Evolutionary conservation across 306 rosid species (phyloP), one percentile per base, ranked within the genome.

Genomic region (Castanopsis chinensis): DNA sequence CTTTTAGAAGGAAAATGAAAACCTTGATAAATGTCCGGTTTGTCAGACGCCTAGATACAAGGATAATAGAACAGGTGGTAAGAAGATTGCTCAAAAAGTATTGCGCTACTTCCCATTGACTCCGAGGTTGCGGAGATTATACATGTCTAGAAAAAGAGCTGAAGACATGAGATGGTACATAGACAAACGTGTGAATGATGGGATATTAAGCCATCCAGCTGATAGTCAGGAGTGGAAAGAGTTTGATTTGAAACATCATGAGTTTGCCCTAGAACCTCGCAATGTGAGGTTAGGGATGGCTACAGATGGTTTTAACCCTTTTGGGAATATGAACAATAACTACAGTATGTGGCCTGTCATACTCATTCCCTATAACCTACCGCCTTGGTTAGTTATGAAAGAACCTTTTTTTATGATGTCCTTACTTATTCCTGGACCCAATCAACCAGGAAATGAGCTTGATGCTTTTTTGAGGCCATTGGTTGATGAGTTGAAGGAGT

Each of bases 221-320:
- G 25, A 76, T 21, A 19, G 33, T 1, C 3, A 1, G 1, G 54
- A n/a, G 14, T 52, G 65, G 64, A 65, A 63, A 15, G 21, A 6
- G 9, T 76, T 76, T 28, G 64, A 76, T 15, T 13, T 12, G 3
- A 25, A 51, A 9, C 3, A 68, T 49, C 4, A 1, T 18, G 6
- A 75, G 3, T 75, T 70, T 19, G 0, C 32, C 21, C 0, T 8
- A 0, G 74, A 70, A n/a, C 6, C 3, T 12, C 56, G 45, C 4
- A 75, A 75, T 75, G 79, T 75, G 6, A 59, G 79, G 4, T 52
- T 74, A 17, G 55, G 55, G 1, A 12, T 74, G 15, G 49, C 6
- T 5, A 5, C 13, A n/a, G 28, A 75, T 33, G 28, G 59, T 5
- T 75, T 75, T 11, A 75, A 58, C 45, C 78, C 59, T 12, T 75